Percentiles rank a stretch among this genome's conserved stretches.
These are phyloP conservation scores for Claviceps cyperi DNA, from an alignment of 2,329 filamentous ascomycete genomes.

Conservation along the genomic window DNA sequence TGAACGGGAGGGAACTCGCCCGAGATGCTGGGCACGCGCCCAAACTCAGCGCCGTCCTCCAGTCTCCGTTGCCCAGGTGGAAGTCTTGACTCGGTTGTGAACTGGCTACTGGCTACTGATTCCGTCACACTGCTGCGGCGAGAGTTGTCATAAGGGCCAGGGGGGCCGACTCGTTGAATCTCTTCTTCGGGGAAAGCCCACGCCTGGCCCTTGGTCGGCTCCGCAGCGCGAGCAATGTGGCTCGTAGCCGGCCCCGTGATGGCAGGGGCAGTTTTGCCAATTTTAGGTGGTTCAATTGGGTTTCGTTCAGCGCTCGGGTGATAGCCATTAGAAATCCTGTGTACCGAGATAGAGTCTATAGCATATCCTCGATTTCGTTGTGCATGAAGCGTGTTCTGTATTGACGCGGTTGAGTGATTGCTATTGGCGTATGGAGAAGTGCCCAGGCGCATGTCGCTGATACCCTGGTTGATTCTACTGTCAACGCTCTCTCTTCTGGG, in stretches of 20 bases:
- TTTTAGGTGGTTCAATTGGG: constrained; percentile 32
- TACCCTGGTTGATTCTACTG: constrained; percentile 59
- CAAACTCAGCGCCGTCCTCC: constrained; percentile 44
- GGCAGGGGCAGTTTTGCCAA: constrained; percentile 53
- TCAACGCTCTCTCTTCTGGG: constrained; percentile 61
- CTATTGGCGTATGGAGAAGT: constrained; percentile 58
- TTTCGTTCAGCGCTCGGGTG: constrained; percentile 45
- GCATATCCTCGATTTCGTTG: constrained; percentile 45
- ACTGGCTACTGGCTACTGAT: constrained; percentile 67
- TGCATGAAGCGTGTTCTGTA: constrained; percentile 55
- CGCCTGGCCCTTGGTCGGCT: constrained; percentile 68
- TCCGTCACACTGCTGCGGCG: constrained; percentile 64
- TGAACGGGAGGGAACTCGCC: constrained; percentile 47
- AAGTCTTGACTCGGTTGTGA: constrained; percentile 57
- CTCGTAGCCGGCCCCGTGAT: constrained; percentile 57
- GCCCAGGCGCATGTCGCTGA: constrained; percentile 55
- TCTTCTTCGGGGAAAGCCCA: constrained; percentile 73
- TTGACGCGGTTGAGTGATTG: constrained; percentile 62
- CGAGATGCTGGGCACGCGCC: constrained; percentile 34
- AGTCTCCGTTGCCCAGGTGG: constrained; percentile 59
- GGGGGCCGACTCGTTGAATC: constrained; percentile 33
- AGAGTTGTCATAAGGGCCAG: constrained; percentile 42
- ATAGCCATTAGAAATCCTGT: constrained; percentile 51
- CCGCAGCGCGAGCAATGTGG: constrained; percentile 54
- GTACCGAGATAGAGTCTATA: constrained; percentile 36